These are phyloP conservation scores for Pleurotus platypus DNA, from an alignment of 768 basidiomycete species.

Conservation along the genomic window DNA sequence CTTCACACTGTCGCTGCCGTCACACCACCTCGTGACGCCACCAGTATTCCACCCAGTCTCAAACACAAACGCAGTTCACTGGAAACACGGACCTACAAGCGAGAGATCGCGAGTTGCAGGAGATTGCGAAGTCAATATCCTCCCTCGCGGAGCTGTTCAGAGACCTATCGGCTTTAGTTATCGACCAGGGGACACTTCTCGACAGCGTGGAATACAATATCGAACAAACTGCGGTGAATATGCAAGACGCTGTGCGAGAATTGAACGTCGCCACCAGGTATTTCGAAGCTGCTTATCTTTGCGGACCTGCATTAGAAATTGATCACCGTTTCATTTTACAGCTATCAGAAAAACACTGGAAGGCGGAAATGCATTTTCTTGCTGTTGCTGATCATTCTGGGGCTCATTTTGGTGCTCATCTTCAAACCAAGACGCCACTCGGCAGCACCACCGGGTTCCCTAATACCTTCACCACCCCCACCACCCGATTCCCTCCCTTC, in stretches of 20 bases:
- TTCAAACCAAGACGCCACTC: constrained; percentile 79
- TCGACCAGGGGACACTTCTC: constrained; percentile 95
- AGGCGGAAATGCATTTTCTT: constrained; percentile 92
- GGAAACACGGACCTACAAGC: constrained; percentile 37
- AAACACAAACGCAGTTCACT: constrained; percentile 32
- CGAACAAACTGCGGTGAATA: constrained; percentile 80
- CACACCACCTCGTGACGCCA: constrained; percentile 32
- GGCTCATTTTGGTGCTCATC: constrained; percentile 81
- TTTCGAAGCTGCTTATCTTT: constrained; percentile 22
- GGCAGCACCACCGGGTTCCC: constrained; percentile 20
- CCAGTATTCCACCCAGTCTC: constrained; percentile 32
- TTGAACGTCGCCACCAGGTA: constrained; percentile 79
- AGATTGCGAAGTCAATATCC: constrained; percentile 90
- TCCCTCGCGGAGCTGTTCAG: constrained; percentile 94
- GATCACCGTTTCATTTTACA: constrained; percentile 22
- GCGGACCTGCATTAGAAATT: constrained; percentile 2
- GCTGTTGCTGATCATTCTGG: constrained; percentile 84
- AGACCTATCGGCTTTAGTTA: constrained; percentile 88
- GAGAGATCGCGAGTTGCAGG: constrained; percentile 69
- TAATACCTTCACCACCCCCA: constrained; percentile 16
- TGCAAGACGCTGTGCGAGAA: constrained; percentile 83
- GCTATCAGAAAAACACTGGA: constrained; percentile 93
- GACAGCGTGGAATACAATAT: constrained; percentile 98
- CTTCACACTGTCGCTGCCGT: not conserved
- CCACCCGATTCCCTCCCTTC: constrained; percentile 9